Conservation (phyloP, 306 rosid genomes). For the Fagus crenata region DNA sequence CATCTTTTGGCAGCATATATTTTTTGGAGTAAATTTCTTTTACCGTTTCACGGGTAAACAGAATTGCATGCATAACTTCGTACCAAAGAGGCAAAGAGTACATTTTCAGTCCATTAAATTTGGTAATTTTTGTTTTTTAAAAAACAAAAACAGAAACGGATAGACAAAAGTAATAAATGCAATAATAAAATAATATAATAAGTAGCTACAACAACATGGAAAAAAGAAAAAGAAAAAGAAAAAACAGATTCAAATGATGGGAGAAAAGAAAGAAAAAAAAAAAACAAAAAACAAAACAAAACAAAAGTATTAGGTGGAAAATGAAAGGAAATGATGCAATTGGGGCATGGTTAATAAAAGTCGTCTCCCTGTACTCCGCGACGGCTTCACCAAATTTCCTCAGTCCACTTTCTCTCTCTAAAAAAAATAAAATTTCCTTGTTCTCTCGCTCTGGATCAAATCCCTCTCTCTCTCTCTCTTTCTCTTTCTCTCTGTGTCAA, state of each 20-base stretch:
- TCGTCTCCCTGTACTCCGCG: slow-evolving; percentile 48
- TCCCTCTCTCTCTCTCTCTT: slow-evolving; percentile 20
- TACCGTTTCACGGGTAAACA: too few species aligned
- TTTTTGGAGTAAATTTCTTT: too few species aligned
- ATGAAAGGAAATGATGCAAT: slow-evolving; percentile 30
- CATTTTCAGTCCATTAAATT: too few species aligned
- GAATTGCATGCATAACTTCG: too few species aligned
- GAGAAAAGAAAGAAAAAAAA: not conserved
- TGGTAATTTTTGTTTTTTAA: too few species aligned
- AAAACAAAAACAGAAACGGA: too few species aligned
- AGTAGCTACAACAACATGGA: not conserved
- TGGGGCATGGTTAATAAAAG: slow-evolving; percentile 45
- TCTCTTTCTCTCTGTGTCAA: not conserved
- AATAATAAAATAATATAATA: too few species aligned
- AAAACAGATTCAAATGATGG: not conserved
- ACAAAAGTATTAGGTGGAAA: slow-evolving; percentile 31
- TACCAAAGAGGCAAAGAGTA: too few species aligned
- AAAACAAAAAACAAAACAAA: not conserved
- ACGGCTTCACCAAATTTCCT: slow-evolving; percentile 55
- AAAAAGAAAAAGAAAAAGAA: not conserved
- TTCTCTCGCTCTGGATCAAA: slow-evolving; percentile 50
- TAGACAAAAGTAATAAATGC: too few species aligned
- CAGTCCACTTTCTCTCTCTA: slow-evolving; percentile 55
- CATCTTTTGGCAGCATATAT: too few species aligned
- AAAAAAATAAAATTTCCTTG: not conserved